Conservation (phyloP, 2,329 filamentous ascomycete genomes). For the Colletotrichum gigasporum region DNA sequence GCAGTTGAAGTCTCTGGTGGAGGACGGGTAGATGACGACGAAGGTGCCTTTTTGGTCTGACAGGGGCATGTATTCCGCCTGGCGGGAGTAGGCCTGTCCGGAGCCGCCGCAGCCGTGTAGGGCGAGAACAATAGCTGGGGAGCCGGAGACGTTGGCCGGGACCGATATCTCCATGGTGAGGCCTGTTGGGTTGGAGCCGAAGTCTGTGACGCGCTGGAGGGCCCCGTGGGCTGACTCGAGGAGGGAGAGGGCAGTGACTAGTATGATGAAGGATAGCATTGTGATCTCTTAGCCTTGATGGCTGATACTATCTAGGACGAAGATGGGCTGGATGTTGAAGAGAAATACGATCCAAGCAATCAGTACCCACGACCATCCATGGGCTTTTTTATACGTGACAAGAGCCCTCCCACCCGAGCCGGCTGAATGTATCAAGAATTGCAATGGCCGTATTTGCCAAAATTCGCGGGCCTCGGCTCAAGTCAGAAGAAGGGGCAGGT, state of each 20-base stretch:
- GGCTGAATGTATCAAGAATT: too few relatives aligned
- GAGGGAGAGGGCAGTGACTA: constrained; percentile 5
- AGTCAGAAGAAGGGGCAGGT: background rate
- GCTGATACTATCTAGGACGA: background rate
- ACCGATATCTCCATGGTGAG: constrained; percentile 30
- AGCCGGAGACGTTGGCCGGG: constrained; percentile 11
- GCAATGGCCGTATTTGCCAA: constrained; percentile 1
- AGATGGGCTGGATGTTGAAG: too few relatives aligned
- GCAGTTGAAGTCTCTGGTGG: constrained; percentile 44
- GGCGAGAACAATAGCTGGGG: constrained; percentile 27
- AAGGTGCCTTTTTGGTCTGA: constrained; percentile 55
- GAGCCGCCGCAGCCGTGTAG: constrained; percentile 32
- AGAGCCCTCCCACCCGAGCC: too few relatives aligned
- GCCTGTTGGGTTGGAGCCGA: constrained; percentile 29
- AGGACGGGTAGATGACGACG: constrained; percentile 47
- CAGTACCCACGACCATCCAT: too few relatives aligned
- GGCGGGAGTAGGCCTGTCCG: constrained; percentile 15
- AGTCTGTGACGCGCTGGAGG: constrained; percentile 22
- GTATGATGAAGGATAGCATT: background rate
- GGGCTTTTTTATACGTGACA: too few relatives aligned
- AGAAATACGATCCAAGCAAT: too few relatives aligned
- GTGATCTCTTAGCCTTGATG: background rate
- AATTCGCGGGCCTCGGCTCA: background rate
- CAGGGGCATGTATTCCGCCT: constrained; percentile 19
- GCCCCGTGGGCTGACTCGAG: background rate